Base-by-base conservation (phyloP, 73 alveolate genomes). In the Tetrahymena borealis region DNA sequence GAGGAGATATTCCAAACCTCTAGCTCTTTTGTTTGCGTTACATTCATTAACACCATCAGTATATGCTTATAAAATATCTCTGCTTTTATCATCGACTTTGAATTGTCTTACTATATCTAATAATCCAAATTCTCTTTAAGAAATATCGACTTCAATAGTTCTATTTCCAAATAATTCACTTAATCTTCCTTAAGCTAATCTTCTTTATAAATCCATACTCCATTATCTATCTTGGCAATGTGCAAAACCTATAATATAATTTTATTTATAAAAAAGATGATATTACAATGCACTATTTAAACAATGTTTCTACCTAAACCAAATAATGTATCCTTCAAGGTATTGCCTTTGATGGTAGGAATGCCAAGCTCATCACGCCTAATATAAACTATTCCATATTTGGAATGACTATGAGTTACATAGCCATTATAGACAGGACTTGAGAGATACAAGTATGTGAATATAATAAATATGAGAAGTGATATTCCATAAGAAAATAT, bases 1-100 rank as follows among this genome's bases (percentile, higher is more conserved):
- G 31, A 98, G 91, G 40, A 91, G 94, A 94, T 95, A 98, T 94
- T 98, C 99, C 32, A 96, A 91, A 2, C 99, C 99, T 42, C 96
- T 94, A 12, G 90, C 85, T 33, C 93, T 94, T 5, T 95, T 93
- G 77, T 95, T 38, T 32, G 94, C 85, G 9, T 97, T 96, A 92
- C 96, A 96, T 92, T 97, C 97, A 93, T 98, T 98, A 11, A 98
- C 95, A 16, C 99, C 99, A 94, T 96, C 98, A 40, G 97, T 93
- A 96, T 92, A 97, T 1, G 96, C 90, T 38, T 96, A 94, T 15
- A 95, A 38, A 15, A 94, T 38, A 7, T 96, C 94, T 79, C 78
- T 40, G 3, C 94, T 78, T 91, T 97, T 97, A 39, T 40, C 32
- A 91, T 93, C 96, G 24, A 96, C 5, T 1, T 60, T 60, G 18